phyloP scores from a whole-genome alignment of 805 yeast species.

The Candida dajiaensis region DNA sequence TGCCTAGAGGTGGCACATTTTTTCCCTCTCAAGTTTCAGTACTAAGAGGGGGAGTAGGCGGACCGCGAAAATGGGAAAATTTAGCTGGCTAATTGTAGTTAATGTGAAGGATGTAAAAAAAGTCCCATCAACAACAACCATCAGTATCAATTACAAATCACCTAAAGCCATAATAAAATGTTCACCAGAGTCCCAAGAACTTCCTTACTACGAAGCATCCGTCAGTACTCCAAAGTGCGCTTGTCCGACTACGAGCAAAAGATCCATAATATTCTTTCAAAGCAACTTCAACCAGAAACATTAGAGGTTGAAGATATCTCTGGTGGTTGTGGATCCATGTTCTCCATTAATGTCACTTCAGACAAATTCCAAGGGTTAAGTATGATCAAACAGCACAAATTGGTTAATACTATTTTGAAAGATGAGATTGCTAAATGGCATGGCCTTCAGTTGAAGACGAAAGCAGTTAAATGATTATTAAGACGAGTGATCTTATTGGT shows the following conservation, averaged over 20 bases:
- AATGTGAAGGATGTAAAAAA: neutral
- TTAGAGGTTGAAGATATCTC: constrained; percentile 76
- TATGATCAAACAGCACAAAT: constrained; percentile 86
- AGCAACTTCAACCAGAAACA: constrained; percentile 52
- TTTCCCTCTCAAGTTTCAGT: too few species aligned
- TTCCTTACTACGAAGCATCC: neutral
- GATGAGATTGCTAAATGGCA: constrained; percentile 93
- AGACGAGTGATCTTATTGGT: neutral
- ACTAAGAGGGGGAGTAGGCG: too few species aligned
- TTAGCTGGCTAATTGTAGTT: too few species aligned
- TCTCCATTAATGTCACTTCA: constrained; percentile 75
- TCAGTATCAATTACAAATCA: too few species aligned
- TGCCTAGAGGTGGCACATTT: too few species aligned
- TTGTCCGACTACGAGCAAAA: constrained; percentile 50
- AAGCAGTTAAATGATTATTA: neutral
- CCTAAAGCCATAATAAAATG: neutral
- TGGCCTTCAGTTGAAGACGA: constrained; percentile 80
- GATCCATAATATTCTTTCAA: constrained; percentile 49
- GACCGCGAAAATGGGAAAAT: too few species aligned
- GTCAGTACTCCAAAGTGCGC: neutral
- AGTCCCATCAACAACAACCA: neutral
- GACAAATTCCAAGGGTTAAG: constrained; percentile 69
- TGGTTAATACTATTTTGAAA: constrained; percentile 74
- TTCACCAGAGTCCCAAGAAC: neutral
- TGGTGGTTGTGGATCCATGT: constrained; percentile 99